A percentile compares a stretch with the other conserved stretches of the same genome.
Evolutionary conservation across 768 basidiomycete species (phyloP).

Genomic region (Trametes cubensis): DNA sequence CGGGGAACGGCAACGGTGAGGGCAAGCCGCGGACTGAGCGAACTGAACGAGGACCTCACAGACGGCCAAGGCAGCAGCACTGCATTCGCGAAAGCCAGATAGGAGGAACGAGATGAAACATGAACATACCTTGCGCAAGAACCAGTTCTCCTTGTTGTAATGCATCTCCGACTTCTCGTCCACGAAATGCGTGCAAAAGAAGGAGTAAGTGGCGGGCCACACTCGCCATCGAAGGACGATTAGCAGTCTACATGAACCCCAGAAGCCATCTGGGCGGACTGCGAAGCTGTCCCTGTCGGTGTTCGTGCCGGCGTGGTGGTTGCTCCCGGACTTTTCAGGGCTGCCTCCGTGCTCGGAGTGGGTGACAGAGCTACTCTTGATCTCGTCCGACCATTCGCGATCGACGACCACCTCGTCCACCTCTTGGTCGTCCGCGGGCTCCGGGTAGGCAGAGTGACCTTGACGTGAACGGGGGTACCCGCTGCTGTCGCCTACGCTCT

Average conservation of each 20-base stretch:
- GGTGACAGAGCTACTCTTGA: conserved; percentile 51
- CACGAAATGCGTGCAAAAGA: conserved; percentile 62
- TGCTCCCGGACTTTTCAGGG: conserved; percentile 54
- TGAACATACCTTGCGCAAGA: conserved; percentile 54
- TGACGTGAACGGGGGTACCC: conserved; percentile 34
- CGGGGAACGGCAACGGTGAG: too few relatives aligned
- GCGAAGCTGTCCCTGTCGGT: conserved; percentile 42
- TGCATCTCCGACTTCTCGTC: conserved; percentile 58
- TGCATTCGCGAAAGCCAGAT: background rate
- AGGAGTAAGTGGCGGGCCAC: conserved; percentile 56
- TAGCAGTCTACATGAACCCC: conserved; percentile 38
- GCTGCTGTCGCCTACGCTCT: conserved; percentile 46
- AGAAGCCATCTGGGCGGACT: conserved; percentile 39
- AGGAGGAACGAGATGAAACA: background rate
- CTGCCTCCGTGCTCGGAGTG: conserved; percentile 54
- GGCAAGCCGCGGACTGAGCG: too few relatives aligned
- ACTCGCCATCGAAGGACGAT: conserved; percentile 58
- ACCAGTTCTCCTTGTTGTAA: conserved; percentile 72
- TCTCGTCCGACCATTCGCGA: conserved; percentile 64
- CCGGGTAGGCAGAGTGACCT: conserved; percentile 30
- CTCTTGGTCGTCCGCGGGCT: conserved; percentile 44
- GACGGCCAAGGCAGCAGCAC: too few relatives aligned
- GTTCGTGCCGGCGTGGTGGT: conserved; percentile 39
- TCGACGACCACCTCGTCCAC: conserved; percentile 81
- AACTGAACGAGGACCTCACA: too few relatives aligned